Evolutionary conservation across 1,284 basidiomycete genomes (phyloP), one percentile per base, ranked within the genome.

Genomic region (Marasmius tenuissimus): DNA sequence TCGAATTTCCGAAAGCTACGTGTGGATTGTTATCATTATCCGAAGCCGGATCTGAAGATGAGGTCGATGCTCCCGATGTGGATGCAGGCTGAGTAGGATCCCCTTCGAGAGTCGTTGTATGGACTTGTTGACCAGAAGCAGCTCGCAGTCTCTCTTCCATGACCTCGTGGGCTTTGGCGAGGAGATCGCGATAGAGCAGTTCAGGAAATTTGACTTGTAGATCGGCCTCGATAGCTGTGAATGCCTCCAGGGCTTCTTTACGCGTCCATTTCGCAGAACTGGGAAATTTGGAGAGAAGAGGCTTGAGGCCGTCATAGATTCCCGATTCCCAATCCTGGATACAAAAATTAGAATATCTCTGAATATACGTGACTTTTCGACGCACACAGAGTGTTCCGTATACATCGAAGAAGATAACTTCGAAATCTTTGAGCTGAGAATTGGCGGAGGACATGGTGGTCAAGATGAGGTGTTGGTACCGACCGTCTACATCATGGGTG

Each of bases 281-380:
- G 6, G 75, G 68, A 61, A 80, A 78, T 33, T 73, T 73, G 47
- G 76, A 71, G 47, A 89, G 78, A 42, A 89, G 70, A 1, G 86
- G 83, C 48, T 77, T 68, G 22, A 92, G 76, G 0, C 75, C 80
- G 11, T 76, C 69, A 71, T 81, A 83, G 51, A 92, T 81, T 16
- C 86, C 86, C 5, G 81, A 80, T 71, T 92, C 89, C 89, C 89
- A 92, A 70, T 92, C 87, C 85, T 88, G 22, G 6, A n/a, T 20
- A 27, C 34, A 11, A 34, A 18, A 45, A 33, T 40, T 42, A 35
- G 40, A 16, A 33, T 45, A 3, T 16, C 22, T n/a, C 18, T 3
- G n/a, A 48, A 5, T 3, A 39, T 35, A 48, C 11, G 4, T 8
- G 39, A 33, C 11, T 37, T 53, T 16, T 11, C 7, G 20, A 47